Evolutionary conservation across 257 asterid species (phyloP), one percentile per base, ranked within the genome.

Genomic region (Ilex aquifolium): DNA sequence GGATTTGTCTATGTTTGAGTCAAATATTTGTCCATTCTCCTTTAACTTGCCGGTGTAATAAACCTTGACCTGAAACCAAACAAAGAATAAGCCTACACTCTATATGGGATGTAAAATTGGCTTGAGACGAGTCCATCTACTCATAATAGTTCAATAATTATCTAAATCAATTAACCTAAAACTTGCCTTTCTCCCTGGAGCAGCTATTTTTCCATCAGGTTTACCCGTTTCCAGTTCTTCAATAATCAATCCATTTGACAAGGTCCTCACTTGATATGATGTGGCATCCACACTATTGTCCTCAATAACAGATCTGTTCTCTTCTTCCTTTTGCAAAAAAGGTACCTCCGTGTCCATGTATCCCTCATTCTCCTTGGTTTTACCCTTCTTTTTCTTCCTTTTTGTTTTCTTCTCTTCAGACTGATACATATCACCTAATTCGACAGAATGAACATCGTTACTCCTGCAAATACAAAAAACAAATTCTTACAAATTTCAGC

Each of bases 221-320:
- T 76, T 78, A 62, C 96, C 92, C 62, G 56, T 67, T 54, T 78
- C 72, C 55, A 91, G 71, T 60, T 85, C 92, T 78, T 86, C 92
- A 79, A 91, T 83, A 40, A 72, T 72, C 82, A 88, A 74, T 52
- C 95, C 98, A 73, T 79, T 88, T 42, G 88, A 80, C 51, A 91
- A 84, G 64, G 88, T 81, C 78, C 69, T 79, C 63, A 30, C 67
- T 29, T 67, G 53, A 65, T 57, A 58, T 62, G 81, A 63, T 31
- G 3, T 64, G 6, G 58, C 69, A 55, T 73, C 48, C 55, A 27
- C 21, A 60, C 60, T 59, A 76, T 68, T 65, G 65, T 48, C 73
- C 69, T 67, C 80, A 62, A n/a, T 10, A 11, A 65, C 57, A 31
- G 61, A 65, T 57, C 48, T 68, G 30, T 30, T 64, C 53, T 67